These are phyloP conservation scores for Poa pratensis DNA, from an alignment of 176 grass and related monocot genomes.

Conservation along the genomic window DNA sequence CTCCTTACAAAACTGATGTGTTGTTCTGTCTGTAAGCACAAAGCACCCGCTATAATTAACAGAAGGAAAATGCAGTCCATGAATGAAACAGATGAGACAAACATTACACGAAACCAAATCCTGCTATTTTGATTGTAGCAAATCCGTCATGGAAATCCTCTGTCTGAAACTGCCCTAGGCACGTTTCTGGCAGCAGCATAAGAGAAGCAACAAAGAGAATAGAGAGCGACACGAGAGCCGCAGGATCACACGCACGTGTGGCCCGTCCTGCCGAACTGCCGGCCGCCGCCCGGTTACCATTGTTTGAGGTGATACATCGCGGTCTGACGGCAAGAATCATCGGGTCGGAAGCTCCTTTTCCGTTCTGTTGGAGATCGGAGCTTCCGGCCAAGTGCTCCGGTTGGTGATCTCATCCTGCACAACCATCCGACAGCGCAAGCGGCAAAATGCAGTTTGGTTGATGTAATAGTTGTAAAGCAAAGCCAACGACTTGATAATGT, in stretches of 20 bases:
- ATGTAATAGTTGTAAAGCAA: conserved; percentile 32
- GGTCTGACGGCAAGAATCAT: conserved; percentile 40
- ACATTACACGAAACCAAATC: conserved; percentile 12
- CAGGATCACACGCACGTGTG: conserved; percentile 35
- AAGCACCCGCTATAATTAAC: conserved; percentile 21
- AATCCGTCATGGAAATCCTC: conserved; percentile 16
- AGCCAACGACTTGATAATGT: neutral
- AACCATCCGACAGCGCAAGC: neutral
- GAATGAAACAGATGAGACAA: neutral
- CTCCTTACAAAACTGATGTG: neutral
- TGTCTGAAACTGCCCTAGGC: conserved; percentile 10
- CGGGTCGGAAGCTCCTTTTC: conserved; percentile 41
- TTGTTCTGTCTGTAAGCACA: conserved; percentile 23
- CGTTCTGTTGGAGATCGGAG: neutral
- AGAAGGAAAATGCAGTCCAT: neutral
- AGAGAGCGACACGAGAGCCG: conserved; percentile 41
- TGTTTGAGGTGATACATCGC: conserved; percentile 48
- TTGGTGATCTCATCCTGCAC: conserved; percentile 36
- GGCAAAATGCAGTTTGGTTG: conserved; percentile 16
- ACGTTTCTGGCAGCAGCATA: conserved; percentile 8
- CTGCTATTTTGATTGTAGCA: neutral
- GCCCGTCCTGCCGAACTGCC: conserved; percentile 35
- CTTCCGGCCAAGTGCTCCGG: conserved; percentile 41
- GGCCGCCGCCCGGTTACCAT: conserved; percentile 11
- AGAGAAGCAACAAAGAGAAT: conserved; percentile 15